These are phyloP conservation scores for Trametes coccinea DNA, from an alignment of 768 basidiomycete species.

Conservation along the genomic window DNA sequence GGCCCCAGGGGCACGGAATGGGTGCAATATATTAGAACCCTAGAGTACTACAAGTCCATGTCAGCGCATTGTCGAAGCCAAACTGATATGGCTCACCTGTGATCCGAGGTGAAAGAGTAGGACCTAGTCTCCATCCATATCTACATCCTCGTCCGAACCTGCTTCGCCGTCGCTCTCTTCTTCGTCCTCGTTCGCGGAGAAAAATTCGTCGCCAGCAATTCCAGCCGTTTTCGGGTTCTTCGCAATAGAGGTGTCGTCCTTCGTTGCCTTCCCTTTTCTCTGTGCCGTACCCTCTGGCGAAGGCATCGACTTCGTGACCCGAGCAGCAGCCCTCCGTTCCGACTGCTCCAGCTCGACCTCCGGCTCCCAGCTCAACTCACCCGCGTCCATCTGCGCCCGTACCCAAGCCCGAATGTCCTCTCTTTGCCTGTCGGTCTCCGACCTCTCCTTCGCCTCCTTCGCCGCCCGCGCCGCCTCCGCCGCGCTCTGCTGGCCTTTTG, in stretches of 20 bases:
- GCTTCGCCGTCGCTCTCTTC: conserved; percentile 4
- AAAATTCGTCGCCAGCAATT: conserved; percentile 34
- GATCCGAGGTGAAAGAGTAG: neutral
- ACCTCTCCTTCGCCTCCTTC: conserved; percentile 18
- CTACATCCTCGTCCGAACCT: conserved; percentile 5
- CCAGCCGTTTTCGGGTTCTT: neutral
- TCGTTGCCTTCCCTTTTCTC: neutral
- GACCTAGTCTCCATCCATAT: conserved; percentile 12
- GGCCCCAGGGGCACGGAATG: too few relatives aligned
- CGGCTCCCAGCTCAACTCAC: conserved; percentile 60
- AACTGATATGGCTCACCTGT: neutral
- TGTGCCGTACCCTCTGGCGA: neutral
- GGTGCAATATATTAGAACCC: too few relatives aligned
- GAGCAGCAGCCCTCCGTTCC: neutral
- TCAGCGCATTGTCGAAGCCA: too few relatives aligned
- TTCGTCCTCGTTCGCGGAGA: conserved; percentile 28
- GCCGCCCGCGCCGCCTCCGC: conserved; percentile 2
- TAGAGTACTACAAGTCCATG: too few relatives aligned
- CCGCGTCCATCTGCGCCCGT: conserved; percentile 56
- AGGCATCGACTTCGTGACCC: neutral
- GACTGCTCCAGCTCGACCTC: conserved; percentile 44
- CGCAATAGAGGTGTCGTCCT: neutral
- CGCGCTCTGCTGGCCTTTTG: conserved; percentile 22
- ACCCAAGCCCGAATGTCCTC: conserved; percentile 63
- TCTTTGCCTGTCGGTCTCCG: conserved; percentile 49